Conservation (phyloP, 139 green algal species). For the Chlamydomonas schloesseri region DNA sequence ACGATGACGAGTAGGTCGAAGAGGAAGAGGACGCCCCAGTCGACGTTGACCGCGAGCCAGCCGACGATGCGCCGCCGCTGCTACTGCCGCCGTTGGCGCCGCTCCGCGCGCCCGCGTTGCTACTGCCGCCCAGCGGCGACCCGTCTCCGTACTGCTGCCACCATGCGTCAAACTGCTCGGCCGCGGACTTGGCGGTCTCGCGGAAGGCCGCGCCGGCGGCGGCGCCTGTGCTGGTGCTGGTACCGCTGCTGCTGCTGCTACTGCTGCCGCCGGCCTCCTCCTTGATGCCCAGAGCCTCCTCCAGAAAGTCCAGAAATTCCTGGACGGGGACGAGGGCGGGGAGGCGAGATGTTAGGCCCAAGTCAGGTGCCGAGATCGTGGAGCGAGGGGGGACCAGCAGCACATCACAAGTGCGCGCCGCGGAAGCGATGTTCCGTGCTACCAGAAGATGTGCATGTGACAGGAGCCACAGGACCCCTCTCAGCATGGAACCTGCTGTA, state of each 20-base stretch:
- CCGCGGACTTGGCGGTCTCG: background rate
- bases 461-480: too few relatives aligned
- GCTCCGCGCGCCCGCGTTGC: background rate
- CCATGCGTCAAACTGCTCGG: slow-evolving; percentile 26
- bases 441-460: too few relatives aligned
- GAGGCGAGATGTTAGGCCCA: too few relatives aligned
- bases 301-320: slow-evolving; percentile 79
- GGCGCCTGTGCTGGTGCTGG: background rate
- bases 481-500: too few relatives aligned
- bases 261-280: background rate
- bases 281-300: slow-evolving; percentile 51
- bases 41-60: background rate
- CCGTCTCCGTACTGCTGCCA: slow-evolving; percentile 24
- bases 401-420: too few relatives aligned
- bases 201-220: background rate
- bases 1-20: background rate
- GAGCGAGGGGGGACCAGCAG: too few relatives aligned
- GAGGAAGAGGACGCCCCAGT: background rate
- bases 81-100: too few relatives aligned
- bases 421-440: too few relatives aligned
- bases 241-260: background rate
- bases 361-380: too few relatives aligned
- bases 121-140: background rate
- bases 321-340: background rate
- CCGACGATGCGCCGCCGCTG: background rate